phyloP scores from a whole-genome alignment of 495 filamentous ascomycete genomes.

The Aspergillus saccharolyticus region DNA sequence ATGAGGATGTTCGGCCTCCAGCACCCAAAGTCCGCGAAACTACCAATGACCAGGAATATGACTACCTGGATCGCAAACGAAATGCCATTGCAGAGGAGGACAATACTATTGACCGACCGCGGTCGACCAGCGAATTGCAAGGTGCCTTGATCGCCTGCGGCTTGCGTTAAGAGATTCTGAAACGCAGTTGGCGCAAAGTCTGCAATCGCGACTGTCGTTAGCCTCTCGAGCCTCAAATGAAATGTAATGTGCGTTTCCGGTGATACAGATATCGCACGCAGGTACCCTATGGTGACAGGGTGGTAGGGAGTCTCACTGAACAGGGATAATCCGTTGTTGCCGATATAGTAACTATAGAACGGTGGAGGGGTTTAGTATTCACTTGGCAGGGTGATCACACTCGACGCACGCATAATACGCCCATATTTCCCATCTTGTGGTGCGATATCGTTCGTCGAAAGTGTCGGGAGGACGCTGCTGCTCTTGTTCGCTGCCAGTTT shows the following conservation, averaged over 20 bases:
- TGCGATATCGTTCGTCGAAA: slow-evolving; percentile 45
- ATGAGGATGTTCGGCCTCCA: slow-evolving; percentile 60
- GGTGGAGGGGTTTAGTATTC: slow-evolving; percentile 17
- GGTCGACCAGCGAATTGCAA: slow-evolving; percentile 47
- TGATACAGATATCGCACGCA: too few relatives aligned
- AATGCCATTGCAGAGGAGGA: slow-evolving; percentile 58
- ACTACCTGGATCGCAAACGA: slow-evolving; percentile 59
- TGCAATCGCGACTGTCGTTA: slow-evolving; percentile 9
- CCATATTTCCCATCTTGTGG: slow-evolving; percentile 57
- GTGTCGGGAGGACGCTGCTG: slow-evolving; percentile 38
- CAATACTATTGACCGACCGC: slow-evolving; percentile 56
- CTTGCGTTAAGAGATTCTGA: slow-evolving; percentile 57
- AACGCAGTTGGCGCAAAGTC: slow-evolving; percentile 63
- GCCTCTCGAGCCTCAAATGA: not conserved
- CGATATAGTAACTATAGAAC: slow-evolving; percentile 53
- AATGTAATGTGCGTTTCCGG: not conserved
- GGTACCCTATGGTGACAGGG: not conserved
- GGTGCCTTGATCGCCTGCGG: slow-evolving; percentile 44
- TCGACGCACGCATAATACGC: slow-evolving; percentile 53
- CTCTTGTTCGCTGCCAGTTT: not conserved
- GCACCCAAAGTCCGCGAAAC: slow-evolving; percentile 55
- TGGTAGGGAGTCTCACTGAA: slow-evolving; percentile 44
- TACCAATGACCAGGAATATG: slow-evolving; percentile 55
- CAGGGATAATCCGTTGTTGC: slow-evolving; percentile 60
- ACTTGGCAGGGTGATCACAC: not conserved